Percentiles rank a stretch among this genome's conserved stretches.
These are phyloP conservation scores for Pichia eremophila DNA, from an alignment of 805 yeast genomes.

Conservation along the genomic window DNA sequence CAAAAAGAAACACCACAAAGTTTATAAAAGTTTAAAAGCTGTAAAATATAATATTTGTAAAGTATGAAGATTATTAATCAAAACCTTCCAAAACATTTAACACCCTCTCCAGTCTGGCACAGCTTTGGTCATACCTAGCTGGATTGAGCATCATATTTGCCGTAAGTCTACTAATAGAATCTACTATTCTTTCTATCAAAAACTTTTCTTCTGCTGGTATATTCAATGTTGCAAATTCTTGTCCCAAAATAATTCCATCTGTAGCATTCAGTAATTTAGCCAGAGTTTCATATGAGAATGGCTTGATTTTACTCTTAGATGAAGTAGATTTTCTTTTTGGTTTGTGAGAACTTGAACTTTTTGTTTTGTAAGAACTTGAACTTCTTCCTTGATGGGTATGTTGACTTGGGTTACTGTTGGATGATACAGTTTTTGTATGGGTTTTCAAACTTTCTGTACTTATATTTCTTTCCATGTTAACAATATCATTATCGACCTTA, in stretches of 20 bases:
- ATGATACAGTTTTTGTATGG: background rate
- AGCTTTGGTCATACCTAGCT: constrained; percentile 69
- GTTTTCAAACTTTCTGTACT: background rate
- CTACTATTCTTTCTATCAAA: constrained; percentile 76
- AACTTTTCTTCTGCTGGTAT: constrained; percentile 70
- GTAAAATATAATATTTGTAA: background rate
- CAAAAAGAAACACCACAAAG: background rate
- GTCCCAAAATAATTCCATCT: constrained; percentile 54
- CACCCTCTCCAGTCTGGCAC: constrained; percentile 71
- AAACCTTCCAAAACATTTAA: constrained; percentile 83
- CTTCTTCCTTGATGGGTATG: background rate
- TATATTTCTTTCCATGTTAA: background rate
- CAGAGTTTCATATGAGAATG: constrained; percentile 34
- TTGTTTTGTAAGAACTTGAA: constrained; percentile 3
- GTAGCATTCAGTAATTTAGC: constrained; percentile 46
- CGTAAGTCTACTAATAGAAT: constrained; percentile 74
- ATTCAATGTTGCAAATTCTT: constrained; percentile 65
- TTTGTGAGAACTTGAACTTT: constrained; percentile 6
- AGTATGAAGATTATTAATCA: constrained; percentile 10
- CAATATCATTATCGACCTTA: background rate
- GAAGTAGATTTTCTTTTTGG: constrained; percentile 8
- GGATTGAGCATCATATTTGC: constrained; percentile 88
- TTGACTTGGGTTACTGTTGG: background rate
- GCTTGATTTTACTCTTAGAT: constrained; percentile 17
- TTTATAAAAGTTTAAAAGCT: background rate